Base-by-base conservation (phyloP, 2,329 filamentous ascomycete genomes). In the Colletotrichum abscissum region DNA sequence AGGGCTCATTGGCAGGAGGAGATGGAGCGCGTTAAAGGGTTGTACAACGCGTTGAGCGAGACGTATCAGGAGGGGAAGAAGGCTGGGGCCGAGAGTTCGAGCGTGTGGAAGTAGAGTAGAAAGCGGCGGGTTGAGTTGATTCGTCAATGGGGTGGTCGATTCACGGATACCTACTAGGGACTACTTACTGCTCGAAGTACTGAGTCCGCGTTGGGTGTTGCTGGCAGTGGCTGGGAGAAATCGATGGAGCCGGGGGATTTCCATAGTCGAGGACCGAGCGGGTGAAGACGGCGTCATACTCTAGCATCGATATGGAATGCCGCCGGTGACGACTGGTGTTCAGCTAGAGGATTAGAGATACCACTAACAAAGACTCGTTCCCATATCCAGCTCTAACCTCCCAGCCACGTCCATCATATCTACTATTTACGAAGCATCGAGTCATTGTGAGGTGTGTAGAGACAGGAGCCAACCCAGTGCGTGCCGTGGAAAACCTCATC, bases 1-100 rank as follows among this genome's bases (percentile, higher is more conserved):
- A 79, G 75, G 69, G 67, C 74, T 24, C 77, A 76, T 28, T 86
- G 82, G 82, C 72, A 54, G 1, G 73, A 28, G 0, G 87, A 90
- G 78, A 82, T 89, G 16, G 77, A 79, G 24, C 81, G 87, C 52
- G 82, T 90, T 1, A 90, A 89, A 80, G 78, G 67, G 5, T 65
- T 88, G 67, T 90, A 90, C 75, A 81, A 82, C 26, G 78, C 77
- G 4, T 74, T 89, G 57, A 86, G 86, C 16, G 82, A 84, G 26
- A 86, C 83, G 24, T 89, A 89, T 72, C 87, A 89, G 78, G 82
- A 83, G 59, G 84, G 84, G 2, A 89, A 88, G 77, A 78, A 78
- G 54, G 77, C 78, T 0, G 85, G 85, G 0, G 77, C 82, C 0
- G 81, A 83, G 68, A 88, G 83, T 8, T 82, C 85, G 1, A 88